These are phyloP conservation scores for Xylariaceae sp. DNA, from an alignment of 2,329 filamentous ascomycete species.

Conservation along the genomic window DNA sequence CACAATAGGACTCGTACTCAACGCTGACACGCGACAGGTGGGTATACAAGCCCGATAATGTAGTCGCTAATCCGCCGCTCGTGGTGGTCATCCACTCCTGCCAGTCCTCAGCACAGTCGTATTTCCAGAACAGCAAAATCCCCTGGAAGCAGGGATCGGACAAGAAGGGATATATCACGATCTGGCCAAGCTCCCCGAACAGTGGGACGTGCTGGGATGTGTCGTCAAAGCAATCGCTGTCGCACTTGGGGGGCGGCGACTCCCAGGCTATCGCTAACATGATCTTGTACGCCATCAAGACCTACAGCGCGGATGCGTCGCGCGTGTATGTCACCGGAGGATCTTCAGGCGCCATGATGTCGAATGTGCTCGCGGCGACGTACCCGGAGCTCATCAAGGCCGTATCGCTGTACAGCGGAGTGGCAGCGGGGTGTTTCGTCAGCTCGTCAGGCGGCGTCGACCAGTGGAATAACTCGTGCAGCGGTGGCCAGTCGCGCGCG, in stretches of 20 bases:
- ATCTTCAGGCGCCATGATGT: conserved; percentile 46
- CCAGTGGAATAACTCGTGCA: conserved; percentile 59
- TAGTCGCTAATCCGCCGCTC: conserved; percentile 42
- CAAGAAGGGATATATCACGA: conserved; percentile 48
- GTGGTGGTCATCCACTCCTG: conserved; percentile 48
- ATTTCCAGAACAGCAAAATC: conserved; percentile 45
- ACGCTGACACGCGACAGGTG: conserved; percentile 33
- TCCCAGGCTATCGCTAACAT: conserved; percentile 47
- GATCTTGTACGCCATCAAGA: conserved; percentile 42
- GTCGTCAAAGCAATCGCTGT: conserved; percentile 49
- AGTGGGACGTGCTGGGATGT: conserved; percentile 63
- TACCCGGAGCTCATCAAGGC: conserved; percentile 51
- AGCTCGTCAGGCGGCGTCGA: conserved; percentile 48
- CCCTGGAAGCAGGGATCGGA: conserved; percentile 45
- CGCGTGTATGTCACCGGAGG: conserved; percentile 46
- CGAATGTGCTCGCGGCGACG: conserved; percentile 49
- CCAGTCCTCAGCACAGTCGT: conserved; percentile 45
- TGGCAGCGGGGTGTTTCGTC: conserved; percentile 50
- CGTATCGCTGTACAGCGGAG: conserved; percentile 47
- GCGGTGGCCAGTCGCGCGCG: conserved; percentile 50
- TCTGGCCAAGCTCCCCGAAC: conserved; percentile 59
- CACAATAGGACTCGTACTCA: neutral
- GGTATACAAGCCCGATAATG: conserved; percentile 46
- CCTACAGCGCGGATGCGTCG: conserved; percentile 39
- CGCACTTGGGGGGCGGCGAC: conserved; percentile 44